Evolutionary conservation across 1,284 basidiomycete species (phyloP), one percentile per base, ranked within the genome.

Genomic region (Pascua sp.): DNA sequence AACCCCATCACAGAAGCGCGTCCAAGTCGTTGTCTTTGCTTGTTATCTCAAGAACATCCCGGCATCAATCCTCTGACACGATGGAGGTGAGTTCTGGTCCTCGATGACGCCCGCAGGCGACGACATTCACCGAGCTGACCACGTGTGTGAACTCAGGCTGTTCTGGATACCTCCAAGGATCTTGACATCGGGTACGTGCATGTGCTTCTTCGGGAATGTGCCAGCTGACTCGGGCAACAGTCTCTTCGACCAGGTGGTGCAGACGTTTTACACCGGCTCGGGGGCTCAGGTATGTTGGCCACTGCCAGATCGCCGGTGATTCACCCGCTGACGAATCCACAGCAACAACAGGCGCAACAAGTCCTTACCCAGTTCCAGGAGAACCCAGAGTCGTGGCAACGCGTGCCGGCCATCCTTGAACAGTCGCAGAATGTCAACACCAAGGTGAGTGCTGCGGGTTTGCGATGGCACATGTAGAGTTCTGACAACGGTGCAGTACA

Each of bases 351-450:
- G 73, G 91, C 92, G 17, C 92, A 95, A 76, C 86, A 88, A 72
- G 83, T 90, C 57, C 83, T 97, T 63, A 94, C 93, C 11, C 93
- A 96, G 76, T 91, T 99, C 72, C 93, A 98, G 78, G 96, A 98
- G 65, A 84, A 92, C 77, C 90, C 91, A n/a, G 96, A 98, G 60
- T 87, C 93, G 47, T 99, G 96, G 96, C 94, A 95, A 65, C 85
- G 91, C 72, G 96, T 98, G 1, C 96, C 96, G 39, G 88, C 89
- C 61, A 90, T 99, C 67, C 82, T 99, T 56, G 92, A 98, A 73
- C 83, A 83, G 59, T 90, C 91, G 11, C 81, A 82, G 18, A 92
- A 88, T 74, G 85, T 88, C 42, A 95, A 98, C 77, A 87, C 94
- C 45, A 98, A 98, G 83, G 93, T 91, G 49, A 51, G 80, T 65